These are phyloP conservation scores for Fusarium scirpi DNA, from an alignment of 2,329 filamentous ascomycete genomes.

Conservation along the genomic window DNA sequence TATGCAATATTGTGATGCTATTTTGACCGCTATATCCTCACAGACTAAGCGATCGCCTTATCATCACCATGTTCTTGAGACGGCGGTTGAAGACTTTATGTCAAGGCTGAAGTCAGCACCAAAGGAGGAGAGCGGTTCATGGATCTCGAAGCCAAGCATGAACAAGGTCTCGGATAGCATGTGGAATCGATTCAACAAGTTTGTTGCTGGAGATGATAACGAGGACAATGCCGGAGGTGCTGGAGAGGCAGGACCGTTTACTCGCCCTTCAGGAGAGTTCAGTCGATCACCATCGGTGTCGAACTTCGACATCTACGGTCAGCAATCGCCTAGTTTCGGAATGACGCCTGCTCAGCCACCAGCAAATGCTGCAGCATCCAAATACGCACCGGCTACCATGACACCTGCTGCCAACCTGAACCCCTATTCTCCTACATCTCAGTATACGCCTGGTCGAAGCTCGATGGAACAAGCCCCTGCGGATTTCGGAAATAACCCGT, in stretches of 20 bases:
- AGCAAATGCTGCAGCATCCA: constrained; percentile 54
- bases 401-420: constrained; percentile 40
- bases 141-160: constrained; percentile 96
- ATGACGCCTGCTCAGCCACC: constrained; percentile 50
- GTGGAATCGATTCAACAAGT: constrained; percentile 95
- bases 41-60: constrained; percentile 89
- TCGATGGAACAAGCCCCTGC: constrained; percentile 48
- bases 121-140: constrained; percentile 82
- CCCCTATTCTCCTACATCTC: constrained; percentile 57
- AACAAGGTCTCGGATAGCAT: constrained; percentile 93
- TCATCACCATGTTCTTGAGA: constrained; percentile 80
- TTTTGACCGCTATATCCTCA: constrained; percentile 78
- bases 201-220: constrained; percentile 90
- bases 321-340: constrained; percentile 53
- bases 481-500: constrained; percentile 51
- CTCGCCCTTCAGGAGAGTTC: constrained; percentile 80
- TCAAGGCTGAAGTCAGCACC: constrained; percentile 87
- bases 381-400: constrained; percentile 51
- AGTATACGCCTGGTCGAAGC: constrained; percentile 59
- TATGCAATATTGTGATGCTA: constrained; percentile 89
- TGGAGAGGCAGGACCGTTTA: constrained; percentile 81
- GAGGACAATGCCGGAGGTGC: constrained; percentile 79
- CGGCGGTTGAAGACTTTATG: constrained; percentile 83
- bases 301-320: constrained; percentile 81
- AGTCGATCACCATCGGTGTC: constrained; percentile 78